Percentiles rank a stretch among this genome's conserved stretches.
Conservation (phyloP, 2,329 filamentous ascomycete species). For the Aspergillus unguis region DNA sequence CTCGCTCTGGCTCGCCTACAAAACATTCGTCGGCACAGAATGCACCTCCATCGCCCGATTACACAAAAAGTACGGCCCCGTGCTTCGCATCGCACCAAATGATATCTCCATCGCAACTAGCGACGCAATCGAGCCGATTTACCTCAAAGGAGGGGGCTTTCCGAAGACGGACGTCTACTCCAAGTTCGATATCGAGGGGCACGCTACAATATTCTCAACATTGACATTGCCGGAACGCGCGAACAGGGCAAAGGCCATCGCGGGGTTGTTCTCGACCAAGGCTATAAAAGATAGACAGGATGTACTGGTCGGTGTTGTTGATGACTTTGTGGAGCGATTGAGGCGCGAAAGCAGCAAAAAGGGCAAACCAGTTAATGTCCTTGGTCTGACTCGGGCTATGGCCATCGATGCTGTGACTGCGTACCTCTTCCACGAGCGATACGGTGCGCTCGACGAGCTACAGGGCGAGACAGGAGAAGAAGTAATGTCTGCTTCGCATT, state of each 20-base stretch:
- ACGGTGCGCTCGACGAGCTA: constrained; percentile 46
- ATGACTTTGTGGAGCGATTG: constrained; percentile 22
- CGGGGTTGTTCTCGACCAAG: constrained; percentile 44
- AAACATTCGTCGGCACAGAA: constrained; percentile 34
- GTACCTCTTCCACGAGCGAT: constrained; percentile 53
- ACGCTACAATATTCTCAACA: constrained; percentile 53
- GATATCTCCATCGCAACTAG: constrained; percentile 45
- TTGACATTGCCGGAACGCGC: constrained; percentile 44
- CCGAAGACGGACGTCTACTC: constrained; percentile 50
- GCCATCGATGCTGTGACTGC: constrained; percentile 54
- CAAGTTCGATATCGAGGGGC: constrained; percentile 58
- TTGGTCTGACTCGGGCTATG: constrained; percentile 50
- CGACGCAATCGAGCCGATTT: constrained; percentile 49
- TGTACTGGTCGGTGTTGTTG: constrained; percentile 16
- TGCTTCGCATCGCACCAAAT: constrained; percentile 39
- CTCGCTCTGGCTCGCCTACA: constrained; percentile 32
- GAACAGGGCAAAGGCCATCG: constrained; percentile 49
- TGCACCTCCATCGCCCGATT: constrained; percentile 24
- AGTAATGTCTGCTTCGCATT: constrained; percentile 44
- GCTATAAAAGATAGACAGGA: constrained; percentile 20
- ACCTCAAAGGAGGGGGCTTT: constrained; percentile 53
- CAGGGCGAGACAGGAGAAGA: constrained; percentile 16
- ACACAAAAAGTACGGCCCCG: constrained; percentile 34
- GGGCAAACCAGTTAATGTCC: constrained; percentile 31
- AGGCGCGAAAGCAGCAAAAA: constrained; percentile 15